These are phyloP conservation scores for Camellia sinensis DNA, from an alignment of 148 eudicot species.

Conservation along the genomic window DNA sequence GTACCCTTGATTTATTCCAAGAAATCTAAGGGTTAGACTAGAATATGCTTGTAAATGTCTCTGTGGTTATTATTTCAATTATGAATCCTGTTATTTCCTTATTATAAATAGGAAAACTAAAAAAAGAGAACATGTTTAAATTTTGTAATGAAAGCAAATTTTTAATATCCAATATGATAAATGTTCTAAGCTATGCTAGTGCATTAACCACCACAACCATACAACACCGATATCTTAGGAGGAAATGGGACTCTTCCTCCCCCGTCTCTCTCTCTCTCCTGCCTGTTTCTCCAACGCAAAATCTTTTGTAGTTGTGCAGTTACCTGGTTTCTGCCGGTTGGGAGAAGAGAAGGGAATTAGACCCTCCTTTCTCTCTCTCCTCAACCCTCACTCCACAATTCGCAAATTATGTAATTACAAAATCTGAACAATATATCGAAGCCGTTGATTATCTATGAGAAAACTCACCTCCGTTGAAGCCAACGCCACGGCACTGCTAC, in stretches of 20 bases:
- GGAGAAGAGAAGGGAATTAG: slow-evolving; percentile 29
- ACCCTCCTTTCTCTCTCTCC: not conserved
- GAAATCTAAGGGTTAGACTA: too few species aligned
- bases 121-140: too few species aligned
- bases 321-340: slow-evolving; percentile 20
- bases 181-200: not conserved
- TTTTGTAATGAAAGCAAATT: too few species aligned
- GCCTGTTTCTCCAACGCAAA: not conserved
- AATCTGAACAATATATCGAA: not conserved
- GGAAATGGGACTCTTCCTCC: not conserved
- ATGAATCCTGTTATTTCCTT: too few species aligned
- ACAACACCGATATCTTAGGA: not conserved
- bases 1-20: too few species aligned
- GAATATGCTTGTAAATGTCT: too few species aligned
- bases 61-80: too few species aligned
- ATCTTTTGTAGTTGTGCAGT: slow-evolving; percentile 1
- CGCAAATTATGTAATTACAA: slow-evolving; percentile 23
- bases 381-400: not conserved
- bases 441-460: slow-evolving; percentile 21
- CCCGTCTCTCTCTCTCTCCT: not conserved
- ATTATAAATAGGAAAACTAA: too few species aligned
- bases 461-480: not conserved
- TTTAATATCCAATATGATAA: too few species aligned
- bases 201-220: slow-evolving; percentile 8
- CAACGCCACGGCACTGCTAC: slow-evolving; percentile 2